Evolutionary conservation across 2,329 filamentous ascomycete genomes (phyloP), one percentile per base, ranked within the genome.

Genomic region (Fusarium denticulatum): DNA sequence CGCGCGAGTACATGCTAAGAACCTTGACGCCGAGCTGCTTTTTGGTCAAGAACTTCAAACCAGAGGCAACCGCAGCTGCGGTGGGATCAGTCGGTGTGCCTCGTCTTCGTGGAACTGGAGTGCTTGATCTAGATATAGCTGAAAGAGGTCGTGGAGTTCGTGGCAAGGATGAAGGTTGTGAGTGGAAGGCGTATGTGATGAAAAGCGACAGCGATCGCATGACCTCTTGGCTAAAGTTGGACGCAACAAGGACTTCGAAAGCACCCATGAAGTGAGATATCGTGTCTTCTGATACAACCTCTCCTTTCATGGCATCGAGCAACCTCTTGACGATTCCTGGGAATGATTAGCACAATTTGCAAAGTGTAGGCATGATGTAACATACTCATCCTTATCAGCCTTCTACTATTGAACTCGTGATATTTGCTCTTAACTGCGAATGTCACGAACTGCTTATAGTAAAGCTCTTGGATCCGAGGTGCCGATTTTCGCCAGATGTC

Each of bases 341-440:
- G 39, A 57, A 72, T 46, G 15, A 67, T 79, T 60, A 80, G 75
- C 39, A 8, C 28, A 22, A 34, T 5, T 34, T 14, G 7, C 20
- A n/a, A 34, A 52, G 16, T 30, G 28, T 2, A 28, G 47, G 37
- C 24, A 16, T 46, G 46, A 32, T 81, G 16, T 1, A 13, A 78
- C 93, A 86, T 89, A 95, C 96, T 91, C 93, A 99, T 99, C 76
- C 95, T 89, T 67, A 93, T 90, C 68, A 99, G 85, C 52, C 96
- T 90, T 79, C 94, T 93, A 59, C 93, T 91, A 80, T 99, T 99
- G 83, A 98, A 98, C 67, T 94, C 92, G 79, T 95, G 94, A 78
- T 97, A 93, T 79, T 96, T 95, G 86, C 96, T 98, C 77, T 92
- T 92, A n/a, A 93, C 89, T 4, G 94, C 93, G 83, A 99, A 98